Base-by-base conservation (phyloP, 257 asterid species). In the Salvia rosmarinus region DNA sequence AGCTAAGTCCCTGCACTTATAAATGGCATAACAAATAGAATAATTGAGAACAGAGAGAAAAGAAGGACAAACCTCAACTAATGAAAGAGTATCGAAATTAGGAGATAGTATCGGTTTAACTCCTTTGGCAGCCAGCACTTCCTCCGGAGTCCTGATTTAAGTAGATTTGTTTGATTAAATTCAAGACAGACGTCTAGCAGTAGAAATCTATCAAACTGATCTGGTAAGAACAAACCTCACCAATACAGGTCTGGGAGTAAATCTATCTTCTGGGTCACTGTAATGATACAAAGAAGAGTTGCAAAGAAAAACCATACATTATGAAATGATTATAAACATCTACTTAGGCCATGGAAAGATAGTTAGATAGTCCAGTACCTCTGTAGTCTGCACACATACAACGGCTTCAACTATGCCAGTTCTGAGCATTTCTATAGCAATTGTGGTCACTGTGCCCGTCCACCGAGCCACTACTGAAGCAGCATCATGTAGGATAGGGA, bases 391-490 rank as follows among this genome's bases (percentile, higher is more conserved):
- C 49, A 94, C 99, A 46, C 99, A 94, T 56, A 94, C 70, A 82
- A 94, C 99, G 71, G 99, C 99, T 81, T 94, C 99, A 23, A 94
- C 99, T 85, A 91, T 75, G 75, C 96, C 96, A 57, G 90, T 77
- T 78, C 89, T 89, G 59, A 94, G 96, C 99, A 94, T 94, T 81
- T 91, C 99, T 64, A 91, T 82, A 1, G 98, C 98, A 79, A 94
- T 91, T 80, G 99, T 94, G 37, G 99, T 94, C 72, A 94, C 99
- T 80, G 91, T 89, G 56, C 99, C 99, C n/a, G 99, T 94, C 99
- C 99, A 94, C 83, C 91, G 99, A 70, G 99, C 99, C 78, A 98
- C 99, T 94, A 73, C 28, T n/a, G 49, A 73, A 46, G 56, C 52
- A 42, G 61, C 17, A 39, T 65, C 40, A 73, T 64, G 79, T 42